Evolutionary conservation across 2,329 filamentous ascomycete species (phyloP).

Genomic region (Xylariales sp.): DNA sequence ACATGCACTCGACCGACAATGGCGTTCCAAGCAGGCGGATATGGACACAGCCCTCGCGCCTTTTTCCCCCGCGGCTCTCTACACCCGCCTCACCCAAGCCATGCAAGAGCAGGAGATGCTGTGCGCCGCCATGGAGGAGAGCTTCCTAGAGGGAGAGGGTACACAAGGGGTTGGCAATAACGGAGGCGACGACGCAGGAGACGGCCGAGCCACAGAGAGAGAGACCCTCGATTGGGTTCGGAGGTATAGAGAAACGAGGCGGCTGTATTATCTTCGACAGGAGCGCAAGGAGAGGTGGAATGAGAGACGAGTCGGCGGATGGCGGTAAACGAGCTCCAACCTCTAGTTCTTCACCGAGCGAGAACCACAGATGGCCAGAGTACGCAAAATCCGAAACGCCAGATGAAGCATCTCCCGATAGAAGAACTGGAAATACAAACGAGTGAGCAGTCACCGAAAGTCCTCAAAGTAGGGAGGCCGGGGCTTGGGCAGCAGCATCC

Average conservation of each 20-base stretch:
- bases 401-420: not conserved
- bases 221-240: constrained; percentile 88
- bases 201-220: constrained; percentile 75
- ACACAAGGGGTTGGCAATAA: constrained; percentile 22
- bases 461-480: not conserved
- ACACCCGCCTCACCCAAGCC: constrained; percentile 80
- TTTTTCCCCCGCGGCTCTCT: constrained; percentile 87
- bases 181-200: constrained; percentile 44
- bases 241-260: constrained; percentile 82
- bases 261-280: constrained; percentile 80
- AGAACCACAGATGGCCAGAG: not conserved
- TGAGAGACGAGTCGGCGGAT: constrained; percentile 92
- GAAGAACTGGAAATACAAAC: too few species aligned
- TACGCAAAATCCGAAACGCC: not conserved
- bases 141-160: constrained; percentile 77
- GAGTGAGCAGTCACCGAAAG: too few species aligned
- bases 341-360: not conserved
- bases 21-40: constrained; percentile 87
- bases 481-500: not conserved
- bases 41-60: constrained; percentile 87
- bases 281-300: constrained; percentile 96
- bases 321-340: constrained; percentile 69
- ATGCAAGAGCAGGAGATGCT: constrained; percentile 85
- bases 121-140: constrained; percentile 88
- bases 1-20: constrained; percentile 90